Evolutionary conservation across 2,329 filamentous ascomycete genomes (phyloP).

Genomic region (Didymella segeticola): DNA sequence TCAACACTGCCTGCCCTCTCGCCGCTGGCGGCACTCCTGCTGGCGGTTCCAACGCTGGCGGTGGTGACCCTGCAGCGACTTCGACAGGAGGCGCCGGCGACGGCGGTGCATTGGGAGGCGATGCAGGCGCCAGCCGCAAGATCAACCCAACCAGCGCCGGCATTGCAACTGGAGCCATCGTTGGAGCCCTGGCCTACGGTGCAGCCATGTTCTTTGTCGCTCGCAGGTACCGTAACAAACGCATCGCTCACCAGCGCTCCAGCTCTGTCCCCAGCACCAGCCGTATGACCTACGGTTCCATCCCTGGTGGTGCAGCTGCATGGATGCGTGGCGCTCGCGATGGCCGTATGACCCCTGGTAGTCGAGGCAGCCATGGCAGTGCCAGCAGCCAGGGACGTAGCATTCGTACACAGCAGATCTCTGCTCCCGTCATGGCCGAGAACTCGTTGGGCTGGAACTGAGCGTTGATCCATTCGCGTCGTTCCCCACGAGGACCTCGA

Average conservation of each 20-base stretch:
- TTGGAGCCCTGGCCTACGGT: conserved; percentile 84
- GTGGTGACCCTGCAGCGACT: conserved; percentile 47
- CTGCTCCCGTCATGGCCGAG: conserved; percentile 87
- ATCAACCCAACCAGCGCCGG: conserved; percentile 69
- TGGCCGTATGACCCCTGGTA: conserved; percentile 50
- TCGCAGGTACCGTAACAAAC: conserved; percentile 87
- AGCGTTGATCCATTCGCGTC: conserved; percentile 31
- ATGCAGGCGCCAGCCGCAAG: conserved; percentile 61
- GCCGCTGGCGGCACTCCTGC: conserved; percentile 54
- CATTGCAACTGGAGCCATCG: conserved; percentile 79
- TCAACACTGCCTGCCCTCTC: conserved; percentile 83
- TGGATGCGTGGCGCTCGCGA: conserved; percentile 56
- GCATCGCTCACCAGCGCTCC: conserved; percentile 75
- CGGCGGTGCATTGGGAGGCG: conserved; percentile 58
- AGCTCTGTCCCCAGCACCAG: conserved; percentile 79
- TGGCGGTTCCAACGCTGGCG: conserved; percentile 49
- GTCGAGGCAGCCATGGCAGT: conserved; percentile 48
- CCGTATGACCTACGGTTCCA: conserved; percentile 51
- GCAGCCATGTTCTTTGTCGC: conserved; percentile 94
- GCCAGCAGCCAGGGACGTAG: conserved; percentile 70
- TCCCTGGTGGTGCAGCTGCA: conserved; percentile 54
- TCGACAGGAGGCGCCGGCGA: conserved; percentile 47
- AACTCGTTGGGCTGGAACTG: conserved; percentile 97
- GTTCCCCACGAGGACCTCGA: background rate
- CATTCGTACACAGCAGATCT: conserved; percentile 76